Percentiles rank a stretch among this genome's conserved stretches.
Conservation (phyloP, 805 yeast genomes). For the Scheffersomyces amazonensis region DNA sequence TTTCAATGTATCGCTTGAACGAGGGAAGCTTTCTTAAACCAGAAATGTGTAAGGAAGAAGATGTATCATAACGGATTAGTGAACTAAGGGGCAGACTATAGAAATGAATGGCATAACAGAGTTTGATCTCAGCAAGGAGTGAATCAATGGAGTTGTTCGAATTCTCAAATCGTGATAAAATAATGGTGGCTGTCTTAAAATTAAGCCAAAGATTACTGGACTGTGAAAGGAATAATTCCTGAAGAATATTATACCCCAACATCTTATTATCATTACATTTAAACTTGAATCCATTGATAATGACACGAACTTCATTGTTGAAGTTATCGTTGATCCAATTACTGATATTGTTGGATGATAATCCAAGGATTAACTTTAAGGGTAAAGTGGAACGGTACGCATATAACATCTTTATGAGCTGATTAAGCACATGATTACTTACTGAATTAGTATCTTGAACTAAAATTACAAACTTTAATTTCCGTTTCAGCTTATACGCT, state of each 20-base stretch:
- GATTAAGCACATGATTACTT: slow-evolving; percentile 32
- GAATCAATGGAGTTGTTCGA: slow-evolving; percentile 41
- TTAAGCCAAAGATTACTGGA: slow-evolving; percentile 13
- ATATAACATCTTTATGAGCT: slow-evolving; percentile 27
- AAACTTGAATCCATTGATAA: slow-evolving; percentile 29
- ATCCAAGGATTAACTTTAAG: slow-evolving; percentile 32
- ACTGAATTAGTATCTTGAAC: slow-evolving; percentile 39
- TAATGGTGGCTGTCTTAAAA: slow-evolving; percentile 20
- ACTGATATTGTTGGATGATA: slow-evolving; percentile 32
- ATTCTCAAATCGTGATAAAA: slow-evolving; percentile 32
- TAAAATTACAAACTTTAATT: slow-evolving; percentile 15
- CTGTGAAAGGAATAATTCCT: slow-evolving; percentile 28
- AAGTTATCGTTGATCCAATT: slow-evolving; percentile 35
- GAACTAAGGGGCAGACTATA: slow-evolving; percentile 35
- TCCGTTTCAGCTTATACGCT: neutral
- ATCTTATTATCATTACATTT: slow-evolving; percentile 28
- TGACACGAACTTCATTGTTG: slow-evolving; percentile 24
- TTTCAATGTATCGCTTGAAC: slow-evolving; percentile 33
- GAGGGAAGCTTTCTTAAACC: slow-evolving; percentile 35
- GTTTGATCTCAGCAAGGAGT: slow-evolving; percentile 33
- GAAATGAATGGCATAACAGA: slow-evolving; percentile 38
- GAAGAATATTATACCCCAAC: slow-evolving; percentile 30
- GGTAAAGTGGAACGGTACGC: slow-evolving; percentile 25
- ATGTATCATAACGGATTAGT: slow-evolving; percentile 14
- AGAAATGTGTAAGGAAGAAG: no score